These are phyloP conservation scores for Albatrellus ellisii DNA, from an alignment of 768 basidiomycete genomes.

Conservation along the genomic window DNA sequence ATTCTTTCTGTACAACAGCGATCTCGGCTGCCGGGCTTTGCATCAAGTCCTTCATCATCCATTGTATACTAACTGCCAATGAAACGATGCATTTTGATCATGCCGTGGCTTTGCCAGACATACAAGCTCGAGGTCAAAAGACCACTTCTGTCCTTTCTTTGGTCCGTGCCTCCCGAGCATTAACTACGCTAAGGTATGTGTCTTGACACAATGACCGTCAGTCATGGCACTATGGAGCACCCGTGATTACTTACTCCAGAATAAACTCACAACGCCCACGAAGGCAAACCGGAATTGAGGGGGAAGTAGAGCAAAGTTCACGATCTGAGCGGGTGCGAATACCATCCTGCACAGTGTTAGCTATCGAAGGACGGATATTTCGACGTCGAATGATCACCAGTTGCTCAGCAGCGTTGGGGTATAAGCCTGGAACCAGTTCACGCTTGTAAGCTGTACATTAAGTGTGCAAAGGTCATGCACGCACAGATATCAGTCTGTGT, in stretches of 20 bases:
- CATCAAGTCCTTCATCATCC: not conserved
- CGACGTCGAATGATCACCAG: conserved; percentile 33
- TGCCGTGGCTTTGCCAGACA: not conserved
- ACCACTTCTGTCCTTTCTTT: too few relatives aligned
- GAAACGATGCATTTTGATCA: not conserved
- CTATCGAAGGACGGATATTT: not conserved
- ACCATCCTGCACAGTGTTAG: conserved; percentile 35
- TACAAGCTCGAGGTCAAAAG: too few relatives aligned
- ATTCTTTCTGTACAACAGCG: too few relatives aligned
- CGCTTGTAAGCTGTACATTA: not conserved
- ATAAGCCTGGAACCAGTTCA: conserved; percentile 36
- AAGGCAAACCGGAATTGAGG: conserved; percentile 64
- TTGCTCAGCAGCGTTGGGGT: conserved; percentile 62
- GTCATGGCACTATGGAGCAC: not conserved
- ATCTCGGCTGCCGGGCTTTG: not conserved
- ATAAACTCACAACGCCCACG: conserved; percentile 65
- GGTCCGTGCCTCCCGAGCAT: too few relatives aligned
- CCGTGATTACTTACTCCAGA: conserved; percentile 52
- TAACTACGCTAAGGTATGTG: conserved; percentile 7
- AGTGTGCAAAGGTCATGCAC: not conserved
- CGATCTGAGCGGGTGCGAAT: conserved; percentile 61
- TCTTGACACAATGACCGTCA: conserved; percentile 1
- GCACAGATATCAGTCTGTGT: conserved; percentile 29
- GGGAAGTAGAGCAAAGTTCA: conserved; percentile 72
- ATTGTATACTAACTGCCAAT: not conserved